Percentiles rank a stretch among this genome's conserved stretches.
Evolutionary conservation across 768 basidiomycete species (phyloP).

Genomic region (Naganishia kalamii): DNA sequence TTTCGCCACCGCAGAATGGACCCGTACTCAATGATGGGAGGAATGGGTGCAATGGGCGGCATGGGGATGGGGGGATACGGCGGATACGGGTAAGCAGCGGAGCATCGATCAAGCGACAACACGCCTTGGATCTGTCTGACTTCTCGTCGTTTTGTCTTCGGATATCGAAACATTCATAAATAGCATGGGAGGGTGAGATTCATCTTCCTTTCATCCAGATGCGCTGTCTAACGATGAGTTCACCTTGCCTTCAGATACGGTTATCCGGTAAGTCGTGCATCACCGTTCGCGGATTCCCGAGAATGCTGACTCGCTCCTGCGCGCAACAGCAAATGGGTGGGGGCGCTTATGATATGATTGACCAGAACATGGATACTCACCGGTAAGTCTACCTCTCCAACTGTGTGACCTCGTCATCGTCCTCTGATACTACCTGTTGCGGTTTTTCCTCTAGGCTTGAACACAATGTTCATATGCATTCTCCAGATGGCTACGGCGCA

Average conservation of each 20-base stretch:
- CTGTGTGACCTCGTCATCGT: neutral
- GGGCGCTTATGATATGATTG: conserved; percentile 18
- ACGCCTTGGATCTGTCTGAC: no score
- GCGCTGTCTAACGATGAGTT: conserved; percentile 4
- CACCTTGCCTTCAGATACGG: neutral
- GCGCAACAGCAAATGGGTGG: conserved; percentile 23
- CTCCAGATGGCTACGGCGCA: conserved; percentile 21
- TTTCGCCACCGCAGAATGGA: conserved; percentile 1
- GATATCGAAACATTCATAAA: no score
- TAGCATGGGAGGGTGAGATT: neutral
- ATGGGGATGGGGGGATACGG: conserved; percentile 19
- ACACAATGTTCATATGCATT: conserved; percentile 18
- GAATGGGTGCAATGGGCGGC: neutral
- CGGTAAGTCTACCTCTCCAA: conserved; percentile 12
- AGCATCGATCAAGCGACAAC: no score
- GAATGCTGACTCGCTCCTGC: no score
- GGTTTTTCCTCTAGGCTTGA: neutral
- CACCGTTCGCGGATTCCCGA: neutral
- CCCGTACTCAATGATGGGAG: conserved; percentile 17
- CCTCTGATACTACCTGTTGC: neutral
- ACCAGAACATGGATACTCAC: conserved; percentile 15
- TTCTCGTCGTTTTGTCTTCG: no score
- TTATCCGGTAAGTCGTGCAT: no score
- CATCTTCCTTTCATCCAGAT: neutral
- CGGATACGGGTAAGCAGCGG: neutral